Conservation (phyloP, 441 rosid genomes). For the Theobroma grandiflorum region DNA sequence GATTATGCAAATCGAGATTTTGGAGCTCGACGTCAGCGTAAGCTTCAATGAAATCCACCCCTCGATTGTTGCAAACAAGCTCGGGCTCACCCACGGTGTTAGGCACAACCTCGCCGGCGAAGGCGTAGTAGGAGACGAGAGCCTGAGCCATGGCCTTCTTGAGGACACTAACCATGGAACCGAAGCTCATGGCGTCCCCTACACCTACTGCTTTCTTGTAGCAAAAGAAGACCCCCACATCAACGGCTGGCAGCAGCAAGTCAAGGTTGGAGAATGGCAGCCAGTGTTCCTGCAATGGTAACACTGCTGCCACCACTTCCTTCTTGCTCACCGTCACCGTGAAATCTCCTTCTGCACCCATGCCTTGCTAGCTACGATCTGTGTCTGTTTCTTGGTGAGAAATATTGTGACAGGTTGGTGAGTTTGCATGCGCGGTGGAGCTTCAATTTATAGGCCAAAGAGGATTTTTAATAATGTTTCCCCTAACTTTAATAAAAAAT, state of each 20-base stretch:
- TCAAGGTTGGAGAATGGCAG: slow-evolving; percentile 87
- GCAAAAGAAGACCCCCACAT: slow-evolving; percentile 74
- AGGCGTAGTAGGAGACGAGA: slow-evolving; percentile 68
- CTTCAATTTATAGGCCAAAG: neutral
- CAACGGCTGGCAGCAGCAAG: slow-evolving; percentile 71
- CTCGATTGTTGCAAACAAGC: slow-evolving; percentile 79
- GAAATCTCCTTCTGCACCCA: slow-evolving; percentile 38
- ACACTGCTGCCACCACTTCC: slow-evolving; percentile 66
- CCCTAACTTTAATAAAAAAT: neutral
- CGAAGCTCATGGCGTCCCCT: slow-evolving; percentile 26
- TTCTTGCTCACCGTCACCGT: slow-evolving; percentile 49
- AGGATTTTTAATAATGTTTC: neutral
- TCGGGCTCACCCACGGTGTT: slow-evolving; percentile 76
- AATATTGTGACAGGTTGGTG: neutral
- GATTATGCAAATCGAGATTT: slow-evolving; percentile 66
- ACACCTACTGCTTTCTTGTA: slow-evolving; percentile 36
- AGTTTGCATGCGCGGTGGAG: neutral
- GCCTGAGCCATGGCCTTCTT: slow-evolving; percentile 67
- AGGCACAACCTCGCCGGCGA: slow-evolving; percentile 67
- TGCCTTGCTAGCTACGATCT: neutral
- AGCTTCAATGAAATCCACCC: slow-evolving; percentile 74
- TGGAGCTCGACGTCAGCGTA: slow-evolving; percentile 58
- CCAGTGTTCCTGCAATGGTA: slow-evolving; percentile 76
- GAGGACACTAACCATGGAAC: slow-evolving; percentile 45
- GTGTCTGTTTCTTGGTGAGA: neutral